Evolutionary conservation across 202 grass and related monocot species (phyloP).

Genomic region (Musa balbisiana): DNA sequence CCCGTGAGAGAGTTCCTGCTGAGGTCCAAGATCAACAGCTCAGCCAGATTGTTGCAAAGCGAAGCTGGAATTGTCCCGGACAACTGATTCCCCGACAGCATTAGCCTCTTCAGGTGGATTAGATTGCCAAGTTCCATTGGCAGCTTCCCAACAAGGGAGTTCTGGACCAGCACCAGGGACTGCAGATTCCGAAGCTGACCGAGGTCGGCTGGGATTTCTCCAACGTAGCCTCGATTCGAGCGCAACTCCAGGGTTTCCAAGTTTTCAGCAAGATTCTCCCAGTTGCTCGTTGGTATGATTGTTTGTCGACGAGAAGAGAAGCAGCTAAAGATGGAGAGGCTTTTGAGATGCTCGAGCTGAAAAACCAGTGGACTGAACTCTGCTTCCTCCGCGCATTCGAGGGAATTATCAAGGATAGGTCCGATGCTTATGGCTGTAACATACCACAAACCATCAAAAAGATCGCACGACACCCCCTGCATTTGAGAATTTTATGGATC

Average conservation of each 20-base stretch:
- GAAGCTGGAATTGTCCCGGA: conserved; percentile 52
- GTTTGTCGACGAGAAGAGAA: conserved; percentile 37
- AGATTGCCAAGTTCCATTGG: conserved; percentile 47
- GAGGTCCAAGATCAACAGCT: conserved; percentile 63
- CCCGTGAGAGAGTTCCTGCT: conserved; percentile 61
- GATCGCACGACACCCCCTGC: conserved; percentile 93
- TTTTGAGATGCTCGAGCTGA: conserved; percentile 57
- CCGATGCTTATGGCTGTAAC: conserved; percentile 64
- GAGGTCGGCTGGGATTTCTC: conserved; percentile 42
- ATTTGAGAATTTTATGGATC: background rate
- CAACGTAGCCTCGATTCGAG: conserved; percentile 44
- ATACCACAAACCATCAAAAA: conserved; percentile 84
- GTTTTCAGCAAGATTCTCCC: conserved; percentile 47
- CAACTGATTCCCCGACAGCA: conserved; percentile 62
- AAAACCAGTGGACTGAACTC: conserved; percentile 57
- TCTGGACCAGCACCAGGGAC: conserved; percentile 72
- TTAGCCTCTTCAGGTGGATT: conserved; percentile 44
- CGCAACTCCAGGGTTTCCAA: conserved; percentile 70
- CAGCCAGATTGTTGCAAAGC: conserved; percentile 37
- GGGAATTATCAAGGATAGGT: conserved; percentile 80
- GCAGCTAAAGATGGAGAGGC: conserved; percentile 65
- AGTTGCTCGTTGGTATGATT: conserved; percentile 37
- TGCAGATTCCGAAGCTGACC: conserved; percentile 52
- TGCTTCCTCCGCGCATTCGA: conserved; percentile 47
- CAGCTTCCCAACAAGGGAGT: conserved; percentile 45